A percentile compares a stretch with the other conserved stretches of the same genome.
Evolutionary conservation across 2,329 filamentous ascomycete species (phyloP).

Genomic region (Ophidiomyces ophidiicola): DNA sequence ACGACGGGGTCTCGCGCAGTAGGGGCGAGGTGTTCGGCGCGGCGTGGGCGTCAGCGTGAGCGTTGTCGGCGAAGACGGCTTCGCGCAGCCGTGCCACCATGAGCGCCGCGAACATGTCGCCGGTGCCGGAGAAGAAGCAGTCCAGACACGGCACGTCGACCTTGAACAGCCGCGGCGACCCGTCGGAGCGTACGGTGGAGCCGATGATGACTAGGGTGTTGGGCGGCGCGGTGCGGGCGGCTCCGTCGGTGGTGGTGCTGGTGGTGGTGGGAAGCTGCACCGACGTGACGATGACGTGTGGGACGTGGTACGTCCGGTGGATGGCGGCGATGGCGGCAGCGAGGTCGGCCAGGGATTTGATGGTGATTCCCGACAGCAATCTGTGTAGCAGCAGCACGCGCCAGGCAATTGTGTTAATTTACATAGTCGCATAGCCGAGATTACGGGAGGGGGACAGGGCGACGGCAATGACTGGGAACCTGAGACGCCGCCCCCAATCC

Average conservation of each 20-base stretch:
- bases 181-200: constrained; percentile 53
- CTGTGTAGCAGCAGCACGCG: no score
- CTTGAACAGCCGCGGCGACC: constrained; percentile 69
- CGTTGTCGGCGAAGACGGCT: constrained; percentile 49
- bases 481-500: no score
- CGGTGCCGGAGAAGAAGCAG: constrained; percentile 90
- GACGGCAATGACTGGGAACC: no score
- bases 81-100: constrained; percentile 80
- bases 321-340: constrained; percentile 62
- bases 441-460: no score
- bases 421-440: no score
- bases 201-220: constrained; percentile 59
- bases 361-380: constrained; percentile 71
- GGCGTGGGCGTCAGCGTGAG: constrained; percentile 37
- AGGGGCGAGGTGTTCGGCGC: constrained; percentile 29
- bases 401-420: not conserved
- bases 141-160: constrained; percentile 78
- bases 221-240: constrained; percentile 9
- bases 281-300: constrained; percentile 87
- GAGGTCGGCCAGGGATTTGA: constrained; percentile 61
- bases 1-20: constrained; percentile 48
- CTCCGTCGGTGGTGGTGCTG: constrained; percentile 30
- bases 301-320: constrained; percentile 62
- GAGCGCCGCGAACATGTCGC: constrained; percentile 95
- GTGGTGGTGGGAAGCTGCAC: constrained; percentile 53